Base-by-base conservation (phyloP, 805 yeast species). In the Hermanozyma aechmeae region DNA sequence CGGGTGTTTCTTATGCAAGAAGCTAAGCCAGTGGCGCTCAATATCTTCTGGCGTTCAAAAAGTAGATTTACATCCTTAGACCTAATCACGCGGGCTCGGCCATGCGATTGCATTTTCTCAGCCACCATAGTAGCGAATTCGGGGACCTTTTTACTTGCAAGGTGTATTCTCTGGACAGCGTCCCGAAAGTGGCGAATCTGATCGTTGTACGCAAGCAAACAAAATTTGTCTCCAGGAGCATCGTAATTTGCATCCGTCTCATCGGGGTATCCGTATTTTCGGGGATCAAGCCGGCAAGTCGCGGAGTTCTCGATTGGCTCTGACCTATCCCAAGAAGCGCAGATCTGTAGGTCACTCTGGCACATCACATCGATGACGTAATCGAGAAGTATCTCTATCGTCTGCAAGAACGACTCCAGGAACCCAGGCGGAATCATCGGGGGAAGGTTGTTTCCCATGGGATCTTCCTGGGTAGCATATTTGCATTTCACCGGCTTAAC, bases 101-200 rank as follows among this genome's bases (percentile, higher is more conserved):
- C 95, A 32, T 65, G 60, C 2, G 46, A 35, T 39, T 82, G 77
- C 8, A 80, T 72, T 30, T 68, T 68, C 20, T 68, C 65, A 0
- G 84, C 76, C 7, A 83, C 72, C 87, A 81, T 82, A 16, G 61
- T 58, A 3, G 86, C 85, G 53, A 78, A 83, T 24, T 72, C 76
- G 9, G 54, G 54, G 1, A 71, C 71, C 42, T 80, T 76, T 13
- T 68, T 66, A 6, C 92, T 80, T 0, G 85, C 77, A 18, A 66
- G 47, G 27, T 71, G 63, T 6, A 85, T 72, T 21, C 82, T 51
- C 30, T 73, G 76, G 3, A 75, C 71, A 0, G 87, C 86, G 45
- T 85, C 94, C 31, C 74, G 61, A 40, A 69, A 75, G 32, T 86
- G 89, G 33, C 80, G 76, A 20, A 72, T 65, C 42, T 79, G 92